These are phyloP conservation scores for Lachnellula subtilissima DNA, from an alignment of 2,329 filamentous ascomycete species.

Conservation along the genomic window DNA sequence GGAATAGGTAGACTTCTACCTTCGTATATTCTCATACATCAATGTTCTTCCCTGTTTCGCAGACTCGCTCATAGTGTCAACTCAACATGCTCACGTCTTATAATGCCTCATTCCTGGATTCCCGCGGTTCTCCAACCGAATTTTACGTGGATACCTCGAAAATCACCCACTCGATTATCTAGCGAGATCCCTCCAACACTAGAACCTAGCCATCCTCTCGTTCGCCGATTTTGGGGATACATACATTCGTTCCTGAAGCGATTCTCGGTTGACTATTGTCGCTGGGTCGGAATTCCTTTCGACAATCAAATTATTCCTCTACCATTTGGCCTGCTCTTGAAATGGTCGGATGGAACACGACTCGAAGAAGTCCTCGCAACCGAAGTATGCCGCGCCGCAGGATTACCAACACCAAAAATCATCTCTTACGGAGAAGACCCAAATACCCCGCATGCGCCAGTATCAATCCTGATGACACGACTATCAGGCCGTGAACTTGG, in stretches of 20 bases:
- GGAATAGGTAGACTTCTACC: too few species aligned
- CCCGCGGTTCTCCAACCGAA: conserved; percentile 8
- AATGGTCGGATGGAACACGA: conserved; percentile 35
- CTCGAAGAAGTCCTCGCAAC: conserved; percentile 35
- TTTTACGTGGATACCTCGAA: conserved; percentile 18
- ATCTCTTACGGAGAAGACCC: conserved; percentile 33
- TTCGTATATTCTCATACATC: too few species aligned
- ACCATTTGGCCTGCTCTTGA: conserved; percentile 36
- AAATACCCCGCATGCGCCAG: conserved; percentile 23
- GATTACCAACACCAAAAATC: conserved; percentile 34
- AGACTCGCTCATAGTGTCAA: not conserved
- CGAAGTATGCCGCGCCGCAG: conserved; percentile 32
- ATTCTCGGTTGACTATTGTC: conserved; percentile 32
- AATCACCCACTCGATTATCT: conserved; percentile 12
- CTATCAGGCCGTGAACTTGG: conserved; percentile 33
- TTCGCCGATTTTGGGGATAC: conserved; percentile 26
- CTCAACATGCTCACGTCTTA: not conserved
- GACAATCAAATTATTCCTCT: conserved; percentile 32
- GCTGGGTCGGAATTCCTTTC: conserved; percentile 25
- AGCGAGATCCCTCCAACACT: conserved; percentile 26
- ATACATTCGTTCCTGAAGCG: conserved; percentile 28
- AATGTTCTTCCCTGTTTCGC: too few species aligned
- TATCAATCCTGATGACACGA: conserved; percentile 40
- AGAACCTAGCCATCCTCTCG: conserved; percentile 13
- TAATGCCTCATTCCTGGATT: conserved; percentile 1